A percentile compares a stretch with the other conserved stretches of the same genome.
Conservation (phyloP, 2,329 filamentous ascomycete genomes). For the Sclerotinia borealis region DNA sequence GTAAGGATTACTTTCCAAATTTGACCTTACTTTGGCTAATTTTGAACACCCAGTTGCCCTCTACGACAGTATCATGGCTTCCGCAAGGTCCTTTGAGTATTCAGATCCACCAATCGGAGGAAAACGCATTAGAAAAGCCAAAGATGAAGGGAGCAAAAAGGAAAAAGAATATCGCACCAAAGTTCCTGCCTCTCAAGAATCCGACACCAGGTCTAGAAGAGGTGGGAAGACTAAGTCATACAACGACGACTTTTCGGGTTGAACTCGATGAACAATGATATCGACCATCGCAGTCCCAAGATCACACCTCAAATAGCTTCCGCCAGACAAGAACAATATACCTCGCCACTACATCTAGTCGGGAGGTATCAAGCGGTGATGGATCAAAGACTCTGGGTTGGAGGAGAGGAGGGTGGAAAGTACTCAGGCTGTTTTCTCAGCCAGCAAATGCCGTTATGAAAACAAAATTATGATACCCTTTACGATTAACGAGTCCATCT, state of each 20-base stretch:
- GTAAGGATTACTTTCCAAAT: slow-evolving; percentile 35
- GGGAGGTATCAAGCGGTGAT: not conserved
- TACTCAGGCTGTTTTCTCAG: not conserved
- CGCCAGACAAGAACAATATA: not conserved
- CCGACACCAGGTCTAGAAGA: not conserved
- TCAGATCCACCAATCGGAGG: not conserved
- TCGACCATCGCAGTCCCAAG: too few relatives aligned
- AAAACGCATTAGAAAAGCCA: not conserved
- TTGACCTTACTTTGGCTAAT: not conserved
- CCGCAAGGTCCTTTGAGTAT: slow-evolving; percentile 23
- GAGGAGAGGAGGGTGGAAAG: not conserved
- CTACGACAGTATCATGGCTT: slow-evolving; percentile 22
- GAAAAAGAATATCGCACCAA: slow-evolving; percentile 2
- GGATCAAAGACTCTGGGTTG: not conserved
- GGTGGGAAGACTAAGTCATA: slow-evolving; percentile 1
- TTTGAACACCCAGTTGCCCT: slow-evolving; percentile 13
- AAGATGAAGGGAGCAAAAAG: not conserved
- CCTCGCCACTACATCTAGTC: not conserved
- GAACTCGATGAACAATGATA: not conserved
- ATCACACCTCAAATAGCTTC: not conserved
- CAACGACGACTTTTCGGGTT: not conserved
- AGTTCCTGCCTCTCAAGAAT: not conserved
- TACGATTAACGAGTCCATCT: not conserved
- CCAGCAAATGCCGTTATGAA: not conserved
- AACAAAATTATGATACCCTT: slow-evolving; percentile 1